phyloP scores from a whole-genome alignment of 2,329 filamentous ascomycete species.

The Fusarium sp. region DNA sequence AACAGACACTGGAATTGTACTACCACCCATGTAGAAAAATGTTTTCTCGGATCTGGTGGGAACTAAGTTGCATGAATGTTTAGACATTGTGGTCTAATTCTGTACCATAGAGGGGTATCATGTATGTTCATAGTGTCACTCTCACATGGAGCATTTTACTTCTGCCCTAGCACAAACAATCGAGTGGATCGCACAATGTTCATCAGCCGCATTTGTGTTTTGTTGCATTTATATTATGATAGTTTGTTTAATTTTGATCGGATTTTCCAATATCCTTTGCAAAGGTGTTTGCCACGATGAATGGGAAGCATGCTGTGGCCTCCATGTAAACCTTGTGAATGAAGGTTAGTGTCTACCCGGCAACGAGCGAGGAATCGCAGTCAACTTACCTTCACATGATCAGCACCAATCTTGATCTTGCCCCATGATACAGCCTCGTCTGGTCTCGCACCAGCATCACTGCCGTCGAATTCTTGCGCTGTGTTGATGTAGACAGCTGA shows the following conservation, averaged over 20 bases:
- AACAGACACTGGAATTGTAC: background rate
- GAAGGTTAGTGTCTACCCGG: background rate
- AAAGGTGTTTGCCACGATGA: conserved; percentile 77
- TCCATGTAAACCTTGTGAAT: conserved; percentile 71
- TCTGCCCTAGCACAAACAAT: background rate
- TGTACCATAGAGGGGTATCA: background rate
- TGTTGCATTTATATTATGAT: conserved; percentile 6
- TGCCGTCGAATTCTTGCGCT: conserved; percentile 96
- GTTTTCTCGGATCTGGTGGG: background rate
- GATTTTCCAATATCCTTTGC: conserved; percentile 62
- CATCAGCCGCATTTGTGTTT: background rate
- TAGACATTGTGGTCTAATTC: background rate
- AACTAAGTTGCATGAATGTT: background rate
- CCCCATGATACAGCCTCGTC: conserved; percentile 99
- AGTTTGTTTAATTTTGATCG: conserved; percentile 19
- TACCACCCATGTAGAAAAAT: background rate
- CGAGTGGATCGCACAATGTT: background rate
- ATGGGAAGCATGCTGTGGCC: conserved; percentile 74
- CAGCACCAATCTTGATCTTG: conserved; percentile 91
- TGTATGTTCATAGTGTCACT: background rate
- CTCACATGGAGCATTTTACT: background rate
- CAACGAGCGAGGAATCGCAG: background rate
- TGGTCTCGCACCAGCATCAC: conserved; percentile 92
- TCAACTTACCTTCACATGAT: conserved; percentile 83
- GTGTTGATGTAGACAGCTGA: conserved; percentile 99